These are phyloP conservation scores for Fusarium pseudonygamai DNA, from an alignment of 2,329 filamentous ascomycete species.

Conservation along the genomic window DNA sequence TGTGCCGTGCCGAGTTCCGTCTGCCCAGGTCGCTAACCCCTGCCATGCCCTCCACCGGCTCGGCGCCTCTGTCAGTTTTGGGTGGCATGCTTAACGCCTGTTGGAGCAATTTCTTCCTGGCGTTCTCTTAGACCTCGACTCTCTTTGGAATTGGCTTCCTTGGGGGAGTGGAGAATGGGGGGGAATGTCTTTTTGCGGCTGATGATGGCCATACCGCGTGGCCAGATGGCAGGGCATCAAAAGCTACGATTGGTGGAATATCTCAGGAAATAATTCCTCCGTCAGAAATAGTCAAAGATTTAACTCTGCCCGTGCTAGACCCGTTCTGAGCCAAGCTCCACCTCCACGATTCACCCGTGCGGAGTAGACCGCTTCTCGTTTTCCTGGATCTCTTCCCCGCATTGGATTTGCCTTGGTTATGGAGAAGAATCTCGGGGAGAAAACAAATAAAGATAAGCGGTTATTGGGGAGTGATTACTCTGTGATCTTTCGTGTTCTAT, in stretches of 20 bases:
- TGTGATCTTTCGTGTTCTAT: not conserved
- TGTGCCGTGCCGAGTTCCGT: constrained; percentile 37
- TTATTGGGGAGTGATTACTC: not conserved
- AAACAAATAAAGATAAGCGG: constrained; percentile 10
- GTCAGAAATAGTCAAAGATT: not conserved
- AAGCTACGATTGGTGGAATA: constrained; percentile 26
- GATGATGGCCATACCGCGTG: constrained; percentile 15
- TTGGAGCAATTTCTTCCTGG: constrained; percentile 7
- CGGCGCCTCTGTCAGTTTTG: constrained; percentile 30
- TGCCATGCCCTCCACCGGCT: constrained; percentile 30
- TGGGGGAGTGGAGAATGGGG: constrained; percentile 33
- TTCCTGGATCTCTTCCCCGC: constrained; percentile 30
- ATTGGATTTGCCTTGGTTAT: constrained; percentile 4
- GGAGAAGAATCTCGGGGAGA: constrained; percentile 23
- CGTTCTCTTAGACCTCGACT: not conserved
- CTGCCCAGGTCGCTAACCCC: constrained; percentile 16
- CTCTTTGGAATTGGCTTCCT: constrained; percentile 8
- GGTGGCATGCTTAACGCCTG: constrained; percentile 11
- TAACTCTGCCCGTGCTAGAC: constrained; percentile 21
- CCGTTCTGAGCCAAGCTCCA: constrained; percentile 6
- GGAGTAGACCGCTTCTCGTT: constrained; percentile 29
- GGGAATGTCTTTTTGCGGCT: constrained; percentile 10
- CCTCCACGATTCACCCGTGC: constrained; percentile 34
- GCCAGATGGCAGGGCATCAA: not conserved
- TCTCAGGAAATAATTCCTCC: constrained; percentile 6